Conservation (phyloP, 2,329 filamentous ascomycete genomes). For the Thyridium curvatum region DNA sequence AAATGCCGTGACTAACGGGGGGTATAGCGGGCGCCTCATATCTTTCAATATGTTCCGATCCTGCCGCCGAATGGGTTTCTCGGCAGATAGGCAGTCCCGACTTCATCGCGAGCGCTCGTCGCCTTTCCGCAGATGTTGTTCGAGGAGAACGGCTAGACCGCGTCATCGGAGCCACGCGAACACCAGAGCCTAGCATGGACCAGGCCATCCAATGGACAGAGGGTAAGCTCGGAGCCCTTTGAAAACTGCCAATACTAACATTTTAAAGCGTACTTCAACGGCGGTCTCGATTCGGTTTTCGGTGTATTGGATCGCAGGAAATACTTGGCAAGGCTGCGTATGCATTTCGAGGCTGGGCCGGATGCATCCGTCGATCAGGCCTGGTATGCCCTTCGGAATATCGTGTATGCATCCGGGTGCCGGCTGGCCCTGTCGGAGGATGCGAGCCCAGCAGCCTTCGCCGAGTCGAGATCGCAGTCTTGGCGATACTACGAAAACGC, state of each 20-base stretch:
- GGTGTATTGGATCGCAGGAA: no score
- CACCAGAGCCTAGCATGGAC: no score
- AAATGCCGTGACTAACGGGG: no score
- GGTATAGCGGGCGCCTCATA: not conserved
- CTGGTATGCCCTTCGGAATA: conserved; percentile 4
- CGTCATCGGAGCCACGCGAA: no score
- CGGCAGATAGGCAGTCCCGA: conserved; percentile 3
- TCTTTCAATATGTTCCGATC: conserved; percentile 3
- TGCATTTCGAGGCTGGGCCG: not conserved
- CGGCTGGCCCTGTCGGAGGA: conserved; percentile 1
- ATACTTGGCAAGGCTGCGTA: no score
- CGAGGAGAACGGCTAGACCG: not conserved
- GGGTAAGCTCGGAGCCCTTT: no score
- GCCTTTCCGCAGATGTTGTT: conserved; percentile 1
- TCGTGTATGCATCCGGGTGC: conserved; percentile 1
- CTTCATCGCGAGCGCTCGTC: conserved; percentile 1
- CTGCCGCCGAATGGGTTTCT: conserved; percentile 2
- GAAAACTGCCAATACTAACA: no score
- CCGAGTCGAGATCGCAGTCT: conserved; percentile 2
- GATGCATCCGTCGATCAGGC: not conserved
- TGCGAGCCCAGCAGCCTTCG: conserved; percentile 1
- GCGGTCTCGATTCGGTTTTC: no score
- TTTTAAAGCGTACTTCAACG: no score
- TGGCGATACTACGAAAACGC: conserved; percentile 4
- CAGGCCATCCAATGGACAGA: no score